Evolutionary conservation across 2,329 filamentous ascomycete genomes (phyloP).

Genomic region (Pyrenochaeta sp.): DNA sequence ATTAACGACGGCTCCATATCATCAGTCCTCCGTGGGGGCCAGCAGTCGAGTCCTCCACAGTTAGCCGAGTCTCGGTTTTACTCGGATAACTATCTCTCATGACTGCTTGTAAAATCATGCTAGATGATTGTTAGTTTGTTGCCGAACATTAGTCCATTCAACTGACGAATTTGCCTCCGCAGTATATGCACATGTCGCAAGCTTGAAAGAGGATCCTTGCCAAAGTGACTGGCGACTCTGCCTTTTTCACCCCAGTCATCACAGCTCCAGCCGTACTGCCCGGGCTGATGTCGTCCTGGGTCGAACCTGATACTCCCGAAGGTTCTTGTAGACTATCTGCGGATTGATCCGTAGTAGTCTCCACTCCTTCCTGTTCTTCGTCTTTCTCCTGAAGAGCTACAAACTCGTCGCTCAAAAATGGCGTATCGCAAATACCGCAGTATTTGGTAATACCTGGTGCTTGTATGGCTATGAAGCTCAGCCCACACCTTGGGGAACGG

Average conservation of each 20-base stretch:
- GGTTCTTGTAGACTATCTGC: too few relatives aligned
- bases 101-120: too few relatives aligned
- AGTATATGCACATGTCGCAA: constrained; percentile 49
- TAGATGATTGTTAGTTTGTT: too few relatives aligned
- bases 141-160: too few relatives aligned
- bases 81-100: too few relatives aligned
- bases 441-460: constrained; percentile 61
- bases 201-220: constrained; percentile 40
- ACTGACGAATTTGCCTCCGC: constrained; percentile 45
- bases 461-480: constrained; percentile 64
- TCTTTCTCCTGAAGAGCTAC: constrained; percentile 30
- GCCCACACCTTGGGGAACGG: constrained; percentile 61
- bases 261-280: neutral
- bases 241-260: constrained; percentile 1
- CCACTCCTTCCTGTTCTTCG: neutral
- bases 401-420: constrained; percentile 57
- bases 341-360: too few relatives aligned
- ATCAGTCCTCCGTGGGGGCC: too few relatives aligned
- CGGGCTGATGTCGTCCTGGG: neutral
- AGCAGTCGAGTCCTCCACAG: too few relatives aligned
- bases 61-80: too few relatives aligned
- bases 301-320: neutral
- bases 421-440: constrained; percentile 60
- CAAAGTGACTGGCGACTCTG: constrained; percentile 26
- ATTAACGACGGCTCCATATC: too few relatives aligned